Evolutionary conservation across 768 basidiomycete species (phyloP).

Genomic region (Boletus rubescentipes): DNA sequence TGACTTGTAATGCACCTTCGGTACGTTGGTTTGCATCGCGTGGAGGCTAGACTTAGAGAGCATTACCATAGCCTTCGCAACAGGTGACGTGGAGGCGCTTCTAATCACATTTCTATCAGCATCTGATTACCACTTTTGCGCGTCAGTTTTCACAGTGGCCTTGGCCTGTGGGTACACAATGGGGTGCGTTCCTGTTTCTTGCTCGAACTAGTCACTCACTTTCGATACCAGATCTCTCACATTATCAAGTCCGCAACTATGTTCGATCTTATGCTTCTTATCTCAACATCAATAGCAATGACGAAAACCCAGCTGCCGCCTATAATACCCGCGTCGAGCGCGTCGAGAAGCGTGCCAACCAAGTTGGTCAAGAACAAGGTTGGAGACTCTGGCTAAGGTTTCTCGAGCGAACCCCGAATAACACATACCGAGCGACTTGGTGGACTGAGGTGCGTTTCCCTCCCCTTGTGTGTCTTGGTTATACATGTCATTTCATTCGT

Average conservation of each 20-base stretch:
- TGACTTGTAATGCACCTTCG: conserved; percentile 9
- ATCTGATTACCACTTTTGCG: neutral
- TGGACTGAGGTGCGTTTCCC: conserved; percentile 14
- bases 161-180: conserved; percentile 12
- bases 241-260: conserved; percentile 36
- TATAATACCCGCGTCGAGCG: conserved; percentile 50
- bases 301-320: conserved; percentile 36
- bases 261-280: conserved; percentile 7
- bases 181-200: conserved; percentile 3
- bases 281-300: too few species aligned
- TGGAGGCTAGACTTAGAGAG: neutral
- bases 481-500: neutral
- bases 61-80: neutral
- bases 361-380: conserved; percentile 2
- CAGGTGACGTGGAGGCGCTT: neutral
- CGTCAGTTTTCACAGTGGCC: conserved; percentile 12
- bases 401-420: conserved; percentile 4
- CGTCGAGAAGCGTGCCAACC: conserved; percentile 37
- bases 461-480: too few species aligned
- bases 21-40: neutral
- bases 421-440: conserved; percentile 33
- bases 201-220: neutral
- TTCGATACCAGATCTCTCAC: conserved; percentile 28
- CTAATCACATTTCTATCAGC: neutral
- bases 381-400: too few species aligned